Evolutionary conservation across 1,284 basidiomycete genomes (phyloP).

Genomic region (Cystobasidium pallidum): DNA sequence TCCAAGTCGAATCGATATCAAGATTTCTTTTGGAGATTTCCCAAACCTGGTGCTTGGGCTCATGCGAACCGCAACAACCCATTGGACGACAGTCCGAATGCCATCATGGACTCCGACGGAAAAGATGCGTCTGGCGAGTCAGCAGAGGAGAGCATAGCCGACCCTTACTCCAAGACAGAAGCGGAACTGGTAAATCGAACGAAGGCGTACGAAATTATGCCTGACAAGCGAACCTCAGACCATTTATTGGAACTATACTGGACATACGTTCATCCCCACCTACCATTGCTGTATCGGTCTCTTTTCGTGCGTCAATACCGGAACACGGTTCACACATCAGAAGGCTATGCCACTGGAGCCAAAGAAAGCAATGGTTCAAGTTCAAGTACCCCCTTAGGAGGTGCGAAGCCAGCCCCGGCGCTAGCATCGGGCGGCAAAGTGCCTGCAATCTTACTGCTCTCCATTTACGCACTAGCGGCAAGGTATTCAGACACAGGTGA

Average conservation of each 20-base stretch:
- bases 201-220: constrained; percentile 57
- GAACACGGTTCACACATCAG: constrained; percentile 51
- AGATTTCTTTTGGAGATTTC: constrained; percentile 70
- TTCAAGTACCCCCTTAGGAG: not conserved
- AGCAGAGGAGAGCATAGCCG: constrained; percentile 1
- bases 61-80: constrained; percentile 53
- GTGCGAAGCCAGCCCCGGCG: constrained; percentile 40
- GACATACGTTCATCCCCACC: constrained; percentile 69
- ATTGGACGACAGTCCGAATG: not conserved
- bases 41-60: constrained; percentile 73
- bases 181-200: constrained; percentile 56
- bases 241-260: constrained; percentile 75
- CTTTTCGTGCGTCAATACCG: constrained; percentile 67
- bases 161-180: constrained; percentile 52
- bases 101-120: not conserved
- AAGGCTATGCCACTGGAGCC: constrained; percentile 42
- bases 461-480: constrained; percentile 75
- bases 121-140: not conserved
- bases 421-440: constrained; percentile 56
- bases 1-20: constrained; percentile 70
- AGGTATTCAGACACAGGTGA: constrained; percentile 62
- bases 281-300: constrained; percentile 65
- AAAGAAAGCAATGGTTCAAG: constrained; percentile 29
- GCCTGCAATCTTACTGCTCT: constrained; percentile 69
- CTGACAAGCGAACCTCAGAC: constrained; percentile 63